Evolutionary conservation across 2,329 filamentous ascomycete species (phyloP), one percentile per base, ranked within the genome.

Genomic region (Chrysoporthe deuterocubensis): DNA sequence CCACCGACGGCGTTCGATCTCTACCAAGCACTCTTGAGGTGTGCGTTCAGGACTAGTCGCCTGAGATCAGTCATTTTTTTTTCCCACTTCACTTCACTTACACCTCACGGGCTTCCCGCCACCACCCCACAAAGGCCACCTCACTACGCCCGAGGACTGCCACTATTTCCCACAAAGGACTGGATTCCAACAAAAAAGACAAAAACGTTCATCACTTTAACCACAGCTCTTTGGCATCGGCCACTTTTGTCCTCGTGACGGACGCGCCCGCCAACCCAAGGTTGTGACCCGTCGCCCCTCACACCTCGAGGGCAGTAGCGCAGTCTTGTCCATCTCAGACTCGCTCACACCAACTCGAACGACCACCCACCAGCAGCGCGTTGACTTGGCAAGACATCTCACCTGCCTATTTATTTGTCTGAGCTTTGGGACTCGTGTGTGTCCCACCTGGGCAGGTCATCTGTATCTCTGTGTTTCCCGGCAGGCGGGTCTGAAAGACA

Each of bases 371-470:
- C 57, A 14, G 57, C 37, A 42, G 8, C 57, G 43, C n/a, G 16
- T 26, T 64, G 58, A 43, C 32, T 11, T 43, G 54, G 34, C 54
- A 57, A 57, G 32, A 37, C 54, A 57, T 9, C 32, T n/a, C 32
- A 50, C 26, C 44, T n/a, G 57, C 44, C 46, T 52, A 1, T 44
- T 37, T 26, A 32, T 16, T 43, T 50, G 43, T 54, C 56, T 62
- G 18, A 18, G 56, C 34, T 44, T 8, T 48, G 40, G 21, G 43
- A 48, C 43, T 48, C 21, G 58, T 48, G 58, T 62, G 48, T 63
- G 64, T 65, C 48, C 61, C 67, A 67, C 58, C 62, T 65, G 57
- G 21, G 44, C 59, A 65, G 69, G 64, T 70, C 69, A 69, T 62
- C 62, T 69, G 69, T 46, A 50, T 62, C 52, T 57, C 34, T 61